These are phyloP conservation scores for Tulasnella sp. DNA, from an alignment of 768 basidiomycete species.

Conservation along the genomic window DNA sequence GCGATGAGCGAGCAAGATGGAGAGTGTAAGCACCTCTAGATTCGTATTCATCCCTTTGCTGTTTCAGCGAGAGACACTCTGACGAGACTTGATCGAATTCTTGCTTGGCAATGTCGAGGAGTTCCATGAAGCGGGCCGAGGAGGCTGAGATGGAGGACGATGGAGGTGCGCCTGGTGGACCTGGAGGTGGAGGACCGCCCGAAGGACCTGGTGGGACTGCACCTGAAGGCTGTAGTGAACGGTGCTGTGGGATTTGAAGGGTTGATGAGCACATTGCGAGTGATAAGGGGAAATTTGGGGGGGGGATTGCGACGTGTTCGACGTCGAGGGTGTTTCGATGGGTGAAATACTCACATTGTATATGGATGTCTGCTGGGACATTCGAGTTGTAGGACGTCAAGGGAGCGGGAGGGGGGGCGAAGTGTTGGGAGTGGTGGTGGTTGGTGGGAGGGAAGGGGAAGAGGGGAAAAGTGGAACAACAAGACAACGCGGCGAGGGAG, in stretches of 20 bases:
- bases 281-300: background rate
- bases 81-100: constrained; percentile 79
- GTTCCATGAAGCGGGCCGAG: constrained; percentile 66
- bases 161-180: constrained; percentile 9
- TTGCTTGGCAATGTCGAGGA: constrained; percentile 76
- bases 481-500: background rate
- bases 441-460: background rate
- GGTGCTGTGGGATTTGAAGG: constrained; percentile 43
- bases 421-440: background rate
- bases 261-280: background rate
- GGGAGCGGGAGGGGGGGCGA: background rate
- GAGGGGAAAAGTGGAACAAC: background rate
- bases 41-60: constrained; percentile 89
- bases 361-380: background rate
- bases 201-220: constrained; percentile 41
- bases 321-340: background rate
- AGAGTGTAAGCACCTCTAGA: constrained; percentile 61
- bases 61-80: constrained; percentile 69
- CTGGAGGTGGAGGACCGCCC: constrained; percentile 22
- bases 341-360: background rate
- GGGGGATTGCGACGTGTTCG: background rate
- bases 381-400: background rate
- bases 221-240: constrained; percentile 49
- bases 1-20: background rate
- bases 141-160: constrained; percentile 1